These are phyloP conservation scores for Pulicaria dysenterica DNA, from an alignment of 129 eudicot species.

Conservation along the genomic window DNA sequence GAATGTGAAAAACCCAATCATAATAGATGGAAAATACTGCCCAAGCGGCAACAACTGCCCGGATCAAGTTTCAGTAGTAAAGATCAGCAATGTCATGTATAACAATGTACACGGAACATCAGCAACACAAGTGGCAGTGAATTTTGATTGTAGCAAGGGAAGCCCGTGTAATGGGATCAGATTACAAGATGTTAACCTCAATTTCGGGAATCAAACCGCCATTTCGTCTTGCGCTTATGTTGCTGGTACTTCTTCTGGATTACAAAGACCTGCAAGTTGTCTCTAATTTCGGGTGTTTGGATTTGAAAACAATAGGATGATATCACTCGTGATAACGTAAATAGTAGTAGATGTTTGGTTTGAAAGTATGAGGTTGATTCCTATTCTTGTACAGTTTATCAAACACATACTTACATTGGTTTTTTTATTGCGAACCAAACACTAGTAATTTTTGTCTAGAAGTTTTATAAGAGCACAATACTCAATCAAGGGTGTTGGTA, in stretches of 20 bases:
- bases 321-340: too few relatives aligned
- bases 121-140: constrained; percentile 22
- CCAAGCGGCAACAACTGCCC: constrained; percentile 17
- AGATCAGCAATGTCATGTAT: constrained; percentile 20
- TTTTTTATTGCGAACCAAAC: too few relatives aligned
- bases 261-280: constrained; percentile 1
- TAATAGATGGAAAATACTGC: constrained; percentile 20
- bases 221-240: constrained; percentile 8
- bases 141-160: constrained; percentile 7
- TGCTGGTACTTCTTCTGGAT: constrained; percentile 13
- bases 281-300: not conserved
- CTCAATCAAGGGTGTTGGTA: too few relatives aligned
- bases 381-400: too few relatives aligned
- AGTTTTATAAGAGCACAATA: too few relatives aligned
- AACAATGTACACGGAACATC: constrained; percentile 20
- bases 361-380: too few relatives aligned
- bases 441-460: too few relatives aligned
- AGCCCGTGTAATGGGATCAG: constrained; percentile 4
- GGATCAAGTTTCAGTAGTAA: constrained; percentile 2
- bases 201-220: not conserved
- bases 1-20: constrained; percentile 14
- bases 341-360: too few relatives aligned
- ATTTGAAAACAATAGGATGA: too few relatives aligned
- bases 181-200: not conserved
- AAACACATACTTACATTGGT: too few relatives aligned